These are phyloP conservation scores for Golubevia sp. DNA, from an alignment of 1,284 basidiomycete species.

Conservation along the genomic window DNA sequence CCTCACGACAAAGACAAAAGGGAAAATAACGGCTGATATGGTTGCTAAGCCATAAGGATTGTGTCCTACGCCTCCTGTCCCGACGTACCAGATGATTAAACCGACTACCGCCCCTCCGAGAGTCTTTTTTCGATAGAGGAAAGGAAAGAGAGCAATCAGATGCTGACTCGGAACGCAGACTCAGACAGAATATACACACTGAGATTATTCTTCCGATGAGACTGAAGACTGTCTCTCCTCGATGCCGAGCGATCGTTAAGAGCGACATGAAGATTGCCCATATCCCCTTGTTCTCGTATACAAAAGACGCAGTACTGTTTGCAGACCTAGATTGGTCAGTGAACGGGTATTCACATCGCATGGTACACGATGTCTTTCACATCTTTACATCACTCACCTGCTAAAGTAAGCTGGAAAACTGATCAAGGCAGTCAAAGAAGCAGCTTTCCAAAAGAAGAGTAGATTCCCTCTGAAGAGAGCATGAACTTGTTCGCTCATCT, in stretches of 20 bases:
- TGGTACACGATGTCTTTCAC: too few relatives aligned
- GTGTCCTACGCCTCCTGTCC: conserved; percentile 64
- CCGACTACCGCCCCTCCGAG: conserved; percentile 67
- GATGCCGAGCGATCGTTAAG: conserved; percentile 64
- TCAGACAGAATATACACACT: too few relatives aligned
- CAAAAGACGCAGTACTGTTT: conserved; percentile 38
- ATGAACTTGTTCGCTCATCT: conserved; percentile 33
- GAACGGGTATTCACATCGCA: too few relatives aligned
- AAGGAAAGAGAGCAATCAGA: too few relatives aligned
- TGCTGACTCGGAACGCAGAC: too few relatives aligned
- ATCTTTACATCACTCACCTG: too few relatives aligned
- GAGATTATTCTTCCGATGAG: too few relatives aligned
- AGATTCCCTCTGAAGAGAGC: conserved; percentile 58
- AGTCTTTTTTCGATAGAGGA: too few relatives aligned
- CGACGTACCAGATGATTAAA: conserved; percentile 71
- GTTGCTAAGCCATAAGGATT: conserved; percentile 77
- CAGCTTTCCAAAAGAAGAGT: conserved; percentile 80
- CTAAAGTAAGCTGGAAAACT: conserved; percentile 34
- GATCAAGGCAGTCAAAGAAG: conserved; percentile 68
- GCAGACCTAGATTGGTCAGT: too few relatives aligned
- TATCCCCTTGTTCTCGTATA: conserved; percentile 41
- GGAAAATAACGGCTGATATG: conserved; percentile 73
- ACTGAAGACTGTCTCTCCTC: conserved; percentile 63
- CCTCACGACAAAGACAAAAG: conserved; percentile 67
- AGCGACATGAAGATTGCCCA: conserved; percentile 26